Percentiles rank a stretch among this genome's conserved stretches.
Conservation (phyloP, 176 grass and related monocot genomes). For the Typha latifolia region DNA sequence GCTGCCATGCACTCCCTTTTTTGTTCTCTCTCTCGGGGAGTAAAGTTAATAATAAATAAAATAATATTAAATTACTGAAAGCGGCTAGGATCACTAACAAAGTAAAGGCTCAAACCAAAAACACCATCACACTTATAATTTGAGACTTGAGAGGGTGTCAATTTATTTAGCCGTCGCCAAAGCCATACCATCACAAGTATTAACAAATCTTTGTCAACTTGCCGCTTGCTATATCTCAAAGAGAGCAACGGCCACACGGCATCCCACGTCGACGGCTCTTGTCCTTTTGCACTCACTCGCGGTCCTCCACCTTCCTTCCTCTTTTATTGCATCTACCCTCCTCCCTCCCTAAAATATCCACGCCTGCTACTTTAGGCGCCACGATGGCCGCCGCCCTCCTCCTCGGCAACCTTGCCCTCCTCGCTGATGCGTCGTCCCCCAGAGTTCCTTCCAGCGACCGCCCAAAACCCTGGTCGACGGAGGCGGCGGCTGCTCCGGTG, state of each 20-base stretch:
- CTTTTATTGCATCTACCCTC: not conserved
- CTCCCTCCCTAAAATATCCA: not conserved
- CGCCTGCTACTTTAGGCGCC: not conserved
- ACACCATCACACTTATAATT: too few relatives aligned
- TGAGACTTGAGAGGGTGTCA: too few relatives aligned
- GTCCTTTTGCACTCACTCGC: not conserved
- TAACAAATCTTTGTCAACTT: too few relatives aligned
- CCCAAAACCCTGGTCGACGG: slow-evolving; percentile 4
- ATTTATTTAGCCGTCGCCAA: too few relatives aligned
- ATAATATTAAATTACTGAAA: too few relatives aligned
- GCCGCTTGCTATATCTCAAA: not conserved
- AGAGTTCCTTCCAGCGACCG: slow-evolving; percentile 8
- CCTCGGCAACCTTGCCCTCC: slow-evolving; percentile 41
- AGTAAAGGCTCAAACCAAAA: too few relatives aligned
- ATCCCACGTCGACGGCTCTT: not conserved
- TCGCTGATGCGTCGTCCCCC: not conserved
- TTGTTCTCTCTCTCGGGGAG: too few relatives aligned
- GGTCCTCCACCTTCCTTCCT: not conserved
- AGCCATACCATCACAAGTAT: too few relatives aligned
- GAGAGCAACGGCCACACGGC: not conserved
- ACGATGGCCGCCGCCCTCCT: slow-evolving; percentile 53
- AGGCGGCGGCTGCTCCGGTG: slow-evolving; percentile 16
- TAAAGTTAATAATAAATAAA: too few relatives aligned
- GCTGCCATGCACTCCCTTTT: too few relatives aligned
- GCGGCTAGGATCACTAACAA: too few relatives aligned